phyloP scores from a whole-genome alignment of 164 flowering plant genomes.

The Annona squamosa region DNA sequence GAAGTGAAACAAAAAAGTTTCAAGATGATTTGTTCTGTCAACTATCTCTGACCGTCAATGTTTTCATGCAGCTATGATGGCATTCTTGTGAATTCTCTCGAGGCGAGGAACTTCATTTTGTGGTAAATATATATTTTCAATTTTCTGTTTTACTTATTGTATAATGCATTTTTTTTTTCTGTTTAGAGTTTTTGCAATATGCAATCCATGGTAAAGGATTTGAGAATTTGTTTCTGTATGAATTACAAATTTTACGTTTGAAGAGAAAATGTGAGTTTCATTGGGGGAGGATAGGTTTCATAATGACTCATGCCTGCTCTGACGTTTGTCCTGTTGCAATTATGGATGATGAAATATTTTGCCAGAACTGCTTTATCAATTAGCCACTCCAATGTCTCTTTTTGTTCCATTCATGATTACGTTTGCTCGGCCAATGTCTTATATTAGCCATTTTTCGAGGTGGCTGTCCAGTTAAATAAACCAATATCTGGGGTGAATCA shows the following conservation, averaged over 20 bases:
- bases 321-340: no score
- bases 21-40: neutral
- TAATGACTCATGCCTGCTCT: neutral
- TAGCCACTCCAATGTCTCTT: neutral
- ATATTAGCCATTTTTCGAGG: no score
- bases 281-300: neutral
- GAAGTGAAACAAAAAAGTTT: no score
- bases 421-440: neutral
- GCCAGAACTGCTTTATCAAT: neutral
- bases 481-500: neutral
- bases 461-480: neutral
- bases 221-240: neutral
- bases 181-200: neutral
- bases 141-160: neutral
- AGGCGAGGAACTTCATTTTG: slow-evolving; percentile 49
- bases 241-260: neutral
- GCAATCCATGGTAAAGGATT: neutral
- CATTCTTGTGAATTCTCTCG: slow-evolving; percentile 70
- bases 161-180: neutral
- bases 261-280: no score
- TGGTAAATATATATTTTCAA: slow-evolving; percentile 32
- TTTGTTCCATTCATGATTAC: neutral
- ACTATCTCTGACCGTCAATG: neutral
- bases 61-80: slow-evolving; percentile 81
- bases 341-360: no score